Base-by-base conservation (phyloP, 139 green algal genomes). In the Pleodorina starrii region DNA sequence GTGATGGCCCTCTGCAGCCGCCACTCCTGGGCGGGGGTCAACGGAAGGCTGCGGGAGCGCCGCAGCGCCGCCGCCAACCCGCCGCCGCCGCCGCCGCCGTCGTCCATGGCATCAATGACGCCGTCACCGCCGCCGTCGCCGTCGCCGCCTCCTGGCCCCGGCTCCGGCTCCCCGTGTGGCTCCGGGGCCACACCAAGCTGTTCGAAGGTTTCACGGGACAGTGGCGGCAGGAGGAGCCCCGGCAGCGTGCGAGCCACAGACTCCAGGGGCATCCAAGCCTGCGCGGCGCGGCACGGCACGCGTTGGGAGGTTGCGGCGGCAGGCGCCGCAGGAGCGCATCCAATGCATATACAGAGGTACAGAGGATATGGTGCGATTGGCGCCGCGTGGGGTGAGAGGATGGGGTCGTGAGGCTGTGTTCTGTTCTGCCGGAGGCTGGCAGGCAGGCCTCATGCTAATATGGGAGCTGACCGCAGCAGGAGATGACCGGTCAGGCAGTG, bases 251-350 rank as follows among this genome's bases (percentile, higher is more conserved):
- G 66, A n/a, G 14, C 12, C 17, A 48, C n/a, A 3, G 82, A 79
- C 7, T 79, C 42, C 42, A 88, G 44, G 42, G 82, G 57, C 82
- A 88, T 88, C 63, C 63, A 88, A 1, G 46, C 11, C 82, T 88
- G 82, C 44, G 35, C 23, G 36, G 69, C 69, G n/a, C n/a, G n/a
- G n/a, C n/a, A n/a, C n/a, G n/a, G n/a, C n/a, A n/a, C n/a, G n/a
- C n/a, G n/a, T n/a, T n/a, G n/a, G n/a, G n/a, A n/a, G n/a, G n/a
- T n/a, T n/a, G n/a, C n/a, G n/a, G n/a, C n/a, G n/a, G n/a, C n/a
- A n/a, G n/a, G n/a, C n/a, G n/a, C n/a, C n/a, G n/a, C n/a, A n/a
- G n/a, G n/a, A n/a, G n/a, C n/a, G n/a, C n/a, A n/a, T n/a, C n/a
- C n/a, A n/a, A n/a, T n/a, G n/a, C n/a, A n/a, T n/a, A n/a, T n/a